Conservation (phyloP, 2,329 filamentous ascomycete species). For the Monosporascus sp. region DNA sequence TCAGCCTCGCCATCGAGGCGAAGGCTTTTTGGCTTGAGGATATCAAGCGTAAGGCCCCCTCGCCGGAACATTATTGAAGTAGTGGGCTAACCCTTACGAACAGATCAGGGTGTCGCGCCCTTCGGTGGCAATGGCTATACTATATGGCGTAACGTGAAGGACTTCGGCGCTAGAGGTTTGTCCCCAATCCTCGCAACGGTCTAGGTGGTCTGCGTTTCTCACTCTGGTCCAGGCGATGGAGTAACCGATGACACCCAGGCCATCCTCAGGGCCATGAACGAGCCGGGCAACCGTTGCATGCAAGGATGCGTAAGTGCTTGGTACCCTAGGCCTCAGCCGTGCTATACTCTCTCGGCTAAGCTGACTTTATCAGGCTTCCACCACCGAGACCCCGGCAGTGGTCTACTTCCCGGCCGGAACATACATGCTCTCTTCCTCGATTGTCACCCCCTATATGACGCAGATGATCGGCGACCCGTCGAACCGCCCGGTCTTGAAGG, state of each 20-base stretch:
- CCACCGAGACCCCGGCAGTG: constrained; percentile 35
- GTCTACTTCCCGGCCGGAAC: constrained; percentile 43
- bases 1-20: constrained; percentile 23
- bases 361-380: constrained; percentile 28
- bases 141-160: constrained; percentile 45
- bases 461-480: constrained; percentile 58
- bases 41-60: constrained; percentile 17
- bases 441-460: constrained; percentile 61
- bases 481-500: constrained; percentile 50
- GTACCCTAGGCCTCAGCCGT: neutral
- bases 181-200: neutral
- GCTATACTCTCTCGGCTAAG: neutral
- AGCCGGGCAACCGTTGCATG: constrained; percentile 35
- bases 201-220: neutral
- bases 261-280: constrained; percentile 39
- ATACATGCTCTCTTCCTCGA: constrained; percentile 51
- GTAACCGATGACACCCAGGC: constrained; percentile 41
- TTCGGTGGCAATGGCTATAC: constrained; percentile 35
- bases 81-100: constrained; percentile 4
- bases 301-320: constrained; percentile 34
- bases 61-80: neutral
- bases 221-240: constrained; percentile 33
- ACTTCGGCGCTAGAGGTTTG: constrained; percentile 40
- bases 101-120: constrained; percentile 39
- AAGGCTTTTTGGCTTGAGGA: constrained; percentile 29